phyloP scores from a whole-genome alignment of 352 stramenopile genomes.

The Phytophthora crassamura region DNA sequence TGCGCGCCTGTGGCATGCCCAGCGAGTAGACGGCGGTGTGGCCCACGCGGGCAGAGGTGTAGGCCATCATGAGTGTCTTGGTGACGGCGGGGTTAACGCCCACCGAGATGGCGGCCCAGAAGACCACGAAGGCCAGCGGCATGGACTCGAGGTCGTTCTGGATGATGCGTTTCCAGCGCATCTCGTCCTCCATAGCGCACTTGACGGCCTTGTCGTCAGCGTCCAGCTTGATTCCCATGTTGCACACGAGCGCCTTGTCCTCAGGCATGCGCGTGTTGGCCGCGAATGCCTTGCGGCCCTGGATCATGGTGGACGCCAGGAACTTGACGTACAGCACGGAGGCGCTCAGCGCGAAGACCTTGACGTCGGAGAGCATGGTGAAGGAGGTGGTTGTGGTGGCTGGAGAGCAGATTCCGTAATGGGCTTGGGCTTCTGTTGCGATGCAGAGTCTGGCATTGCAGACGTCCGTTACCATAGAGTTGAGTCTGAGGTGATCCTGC shows the following conservation, averaged over 20 bases:
- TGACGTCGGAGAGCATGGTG: conserved; percentile 37
- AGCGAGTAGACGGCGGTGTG: conserved; percentile 58
- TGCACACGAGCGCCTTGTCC: conserved; percentile 46
- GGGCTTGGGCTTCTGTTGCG: not conserved
- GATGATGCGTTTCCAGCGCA: conserved; percentile 67
- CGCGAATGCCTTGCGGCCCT: conserved; percentile 51
- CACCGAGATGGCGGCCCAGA: conserved; percentile 45
- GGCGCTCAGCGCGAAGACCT: conserved; percentile 49
- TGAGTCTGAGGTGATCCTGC: conserved; percentile 7
- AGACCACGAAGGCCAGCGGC: conserved; percentile 57
- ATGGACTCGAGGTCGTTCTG: conserved; percentile 71
- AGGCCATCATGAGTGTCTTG: conserved; percentile 42
- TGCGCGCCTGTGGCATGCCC: conserved; percentile 35
- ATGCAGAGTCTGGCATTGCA: not conserved
- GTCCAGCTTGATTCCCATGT: conserved; percentile 32
- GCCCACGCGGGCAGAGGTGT: conserved; percentile 44
- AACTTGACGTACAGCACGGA: conserved; percentile 71
- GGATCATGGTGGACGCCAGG: conserved; percentile 52
- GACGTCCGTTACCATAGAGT: conserved; percentile 1
- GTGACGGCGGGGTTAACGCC: conserved; percentile 41
- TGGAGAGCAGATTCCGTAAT: conserved; percentile 26
- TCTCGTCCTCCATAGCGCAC: conserved; percentile 34
- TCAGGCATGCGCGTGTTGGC: conserved; percentile 52
- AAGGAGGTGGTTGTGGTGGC: not conserved
- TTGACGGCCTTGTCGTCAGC: conserved; percentile 40